phyloP scores from a whole-genome alignment of 208 protist species.

The Trypanosomatidae sp. region DNA sequence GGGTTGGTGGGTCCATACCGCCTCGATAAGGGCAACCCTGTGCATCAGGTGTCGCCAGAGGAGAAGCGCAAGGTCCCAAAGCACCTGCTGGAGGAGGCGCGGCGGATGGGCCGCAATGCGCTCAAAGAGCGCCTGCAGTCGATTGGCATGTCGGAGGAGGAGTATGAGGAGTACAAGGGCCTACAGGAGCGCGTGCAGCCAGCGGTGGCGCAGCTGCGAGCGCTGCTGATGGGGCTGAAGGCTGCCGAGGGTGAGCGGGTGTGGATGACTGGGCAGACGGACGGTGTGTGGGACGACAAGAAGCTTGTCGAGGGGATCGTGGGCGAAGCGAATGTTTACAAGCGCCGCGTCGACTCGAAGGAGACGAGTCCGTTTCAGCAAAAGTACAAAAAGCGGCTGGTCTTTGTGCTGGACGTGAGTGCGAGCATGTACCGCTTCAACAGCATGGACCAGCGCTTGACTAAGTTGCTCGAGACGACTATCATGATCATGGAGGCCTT shows the following conservation, averaged over 20 bases:
- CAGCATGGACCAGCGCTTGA: conserved; percentile 83
- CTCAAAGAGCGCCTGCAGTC: conserved; percentile 63
- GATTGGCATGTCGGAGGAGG: conserved; percentile 74
- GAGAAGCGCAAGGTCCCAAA: conserved; percentile 84
- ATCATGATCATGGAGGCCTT: conserved; percentile 94
- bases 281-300: conserved; percentile 91
- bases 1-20: conserved; percentile 90
- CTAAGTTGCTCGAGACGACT: conserved; percentile 84
- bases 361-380: conserved; percentile 67
- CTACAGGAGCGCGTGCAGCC: conserved; percentile 64
- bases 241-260: conserved; percentile 81
- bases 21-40: conserved; percentile 82
- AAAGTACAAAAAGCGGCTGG: conserved; percentile 81
- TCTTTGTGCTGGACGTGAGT: conserved; percentile 92
- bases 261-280: conserved; percentile 88
- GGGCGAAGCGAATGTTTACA: conserved; percentile 92
- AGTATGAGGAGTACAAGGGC: conserved; percentile 64
- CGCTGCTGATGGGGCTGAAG: conserved; percentile 76
- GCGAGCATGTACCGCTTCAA: conserved; percentile 96
- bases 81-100: conserved; percentile 76
- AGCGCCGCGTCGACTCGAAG: conserved; percentile 78
- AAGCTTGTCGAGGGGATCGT: conserved; percentile 93
- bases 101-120: conserved; percentile 75
- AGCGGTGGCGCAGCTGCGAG: conserved; percentile 63
- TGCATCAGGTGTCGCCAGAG: conserved; percentile 89